Percentiles rank a stretch among this genome's conserved stretches.
Conservation (phyloP, 2,329 filamentous ascomycete species). For the Fusarium azukiicola region DNA sequence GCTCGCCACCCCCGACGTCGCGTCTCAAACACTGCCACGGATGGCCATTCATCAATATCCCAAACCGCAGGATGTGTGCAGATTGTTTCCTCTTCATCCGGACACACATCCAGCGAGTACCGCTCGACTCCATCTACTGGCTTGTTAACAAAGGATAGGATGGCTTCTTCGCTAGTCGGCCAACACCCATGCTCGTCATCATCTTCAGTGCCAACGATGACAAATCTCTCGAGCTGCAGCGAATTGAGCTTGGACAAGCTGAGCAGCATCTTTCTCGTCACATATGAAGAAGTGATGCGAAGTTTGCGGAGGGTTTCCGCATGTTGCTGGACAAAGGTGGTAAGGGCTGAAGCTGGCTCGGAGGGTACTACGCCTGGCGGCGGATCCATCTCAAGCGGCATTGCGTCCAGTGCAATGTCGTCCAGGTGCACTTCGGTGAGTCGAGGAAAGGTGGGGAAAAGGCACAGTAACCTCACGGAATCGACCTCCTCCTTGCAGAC, state of each 20-base stretch:
- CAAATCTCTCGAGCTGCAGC: conserved; percentile 21
- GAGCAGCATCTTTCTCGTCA: background rate
- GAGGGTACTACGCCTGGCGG: too few relatives aligned
- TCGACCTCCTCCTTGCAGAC: background rate
- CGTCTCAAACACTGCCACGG: conserved; percentile 18
- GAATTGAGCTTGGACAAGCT: background rate
- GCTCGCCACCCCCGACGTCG: conserved; percentile 12
- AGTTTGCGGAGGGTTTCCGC: conserved; percentile 19
- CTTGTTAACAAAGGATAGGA: conserved; percentile 13
- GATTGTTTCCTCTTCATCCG: background rate
- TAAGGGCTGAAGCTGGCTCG: background rate
- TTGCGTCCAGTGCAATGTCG: background rate
- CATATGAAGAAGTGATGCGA: background rate
- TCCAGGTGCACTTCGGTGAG: conserved; percentile 23
- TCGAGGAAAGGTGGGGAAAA: background rate
- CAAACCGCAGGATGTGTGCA: conserved; percentile 22
- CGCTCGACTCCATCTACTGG: background rate
- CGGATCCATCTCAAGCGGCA: too few relatives aligned
- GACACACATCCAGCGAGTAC: background rate
- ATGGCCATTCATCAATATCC: background rate
- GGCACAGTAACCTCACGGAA: background rate
- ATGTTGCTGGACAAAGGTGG: conserved; percentile 19
- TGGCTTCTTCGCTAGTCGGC: background rate
- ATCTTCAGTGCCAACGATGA: conserved; percentile 20
- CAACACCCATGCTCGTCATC: background rate